These are phyloP conservation scores for Tulasnella sp. DNA, from an alignment of 768 basidiomycete species.

Conservation along the genomic window DNA sequence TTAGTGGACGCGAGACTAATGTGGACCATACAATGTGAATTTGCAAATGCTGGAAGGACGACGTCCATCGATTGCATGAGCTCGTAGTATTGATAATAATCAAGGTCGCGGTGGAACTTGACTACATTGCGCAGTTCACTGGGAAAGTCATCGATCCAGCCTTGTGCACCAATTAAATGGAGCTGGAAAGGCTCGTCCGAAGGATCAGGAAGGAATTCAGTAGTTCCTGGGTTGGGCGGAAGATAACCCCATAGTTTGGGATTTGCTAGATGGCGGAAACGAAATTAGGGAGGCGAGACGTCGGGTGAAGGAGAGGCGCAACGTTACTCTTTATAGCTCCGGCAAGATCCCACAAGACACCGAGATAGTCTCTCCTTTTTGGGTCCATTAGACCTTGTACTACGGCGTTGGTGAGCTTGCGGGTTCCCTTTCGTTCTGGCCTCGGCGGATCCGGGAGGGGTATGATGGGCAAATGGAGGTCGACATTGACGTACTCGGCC, in stretches of 20 bases:
- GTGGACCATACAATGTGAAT: conserved; percentile 28
- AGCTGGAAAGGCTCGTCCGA: not conserved
- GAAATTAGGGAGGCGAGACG: not conserved
- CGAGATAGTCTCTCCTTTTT: conserved; percentile 34
- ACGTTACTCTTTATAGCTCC: conserved; percentile 31
- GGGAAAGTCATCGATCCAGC: conserved; percentile 29
- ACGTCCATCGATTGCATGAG: conserved; percentile 37
- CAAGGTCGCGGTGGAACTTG: conserved; percentile 31
- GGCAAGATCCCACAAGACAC: conserved; percentile 33
- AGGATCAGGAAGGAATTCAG: not conserved
- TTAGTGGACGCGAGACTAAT: not conserved
- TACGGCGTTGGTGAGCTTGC: conserved; percentile 35
- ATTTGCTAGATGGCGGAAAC: not conserved
- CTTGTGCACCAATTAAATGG: not conserved
- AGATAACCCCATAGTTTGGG: not conserved
- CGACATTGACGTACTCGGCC: not conserved
- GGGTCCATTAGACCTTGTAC: conserved; percentile 37
- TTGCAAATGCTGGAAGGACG: conserved; percentile 38
- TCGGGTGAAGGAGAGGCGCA: not conserved
- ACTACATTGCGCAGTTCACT: conserved; percentile 37
- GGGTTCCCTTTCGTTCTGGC: not conserved
- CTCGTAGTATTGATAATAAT: conserved; percentile 35
- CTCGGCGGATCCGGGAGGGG: not conserved
- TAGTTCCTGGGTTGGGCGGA: not conserved
- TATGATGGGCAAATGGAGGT: not conserved